phyloP scores from a whole-genome alignment of 208 protist genomes.

The Angomonas ambiguus region DNA sequence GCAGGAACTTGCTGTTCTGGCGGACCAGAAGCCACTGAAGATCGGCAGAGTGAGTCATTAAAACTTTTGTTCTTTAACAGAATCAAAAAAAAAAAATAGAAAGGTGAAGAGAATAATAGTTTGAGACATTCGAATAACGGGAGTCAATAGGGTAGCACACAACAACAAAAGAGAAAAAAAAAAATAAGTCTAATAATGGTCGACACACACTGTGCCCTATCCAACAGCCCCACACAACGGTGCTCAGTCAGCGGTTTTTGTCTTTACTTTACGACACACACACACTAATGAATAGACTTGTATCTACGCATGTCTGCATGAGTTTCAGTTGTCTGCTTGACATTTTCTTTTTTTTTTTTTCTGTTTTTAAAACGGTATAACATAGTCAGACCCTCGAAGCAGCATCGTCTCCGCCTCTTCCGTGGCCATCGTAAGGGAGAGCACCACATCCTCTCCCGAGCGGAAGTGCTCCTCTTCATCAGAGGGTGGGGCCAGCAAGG shows the following conservation, averaged over 20 bases:
- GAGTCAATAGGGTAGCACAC: too few relatives aligned
- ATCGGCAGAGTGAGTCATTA: slow-evolving; percentile 81
- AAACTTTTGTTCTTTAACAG: slow-evolving; percentile 4
- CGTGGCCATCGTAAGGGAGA: slow-evolving; percentile 3
- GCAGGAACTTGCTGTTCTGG: slow-evolving; percentile 82
- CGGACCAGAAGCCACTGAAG: slow-evolving; percentile 82
- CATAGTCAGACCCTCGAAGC: slow-evolving; percentile 18
- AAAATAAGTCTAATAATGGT: too few relatives aligned
- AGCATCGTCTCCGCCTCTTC: slow-evolving; percentile 24
- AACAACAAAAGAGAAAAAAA: too few relatives aligned
- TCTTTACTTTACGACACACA: too few relatives aligned
- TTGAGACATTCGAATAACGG: too few relatives aligned
- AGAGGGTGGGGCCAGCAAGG: background rate
- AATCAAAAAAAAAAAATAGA: slow-evolving; percentile 17
- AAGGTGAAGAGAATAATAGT: slow-evolving; percentile 12
- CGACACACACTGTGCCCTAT: too few relatives aligned
- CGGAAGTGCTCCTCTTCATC: background rate
- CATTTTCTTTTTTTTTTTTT: too few relatives aligned
- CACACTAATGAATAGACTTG: too few relatives aligned
- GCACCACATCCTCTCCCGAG: background rate
- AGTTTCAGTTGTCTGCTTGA: too few relatives aligned
- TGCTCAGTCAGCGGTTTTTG: too few relatives aligned
- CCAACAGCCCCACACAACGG: too few relatives aligned
- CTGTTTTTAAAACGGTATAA: slow-evolving; percentile 22
- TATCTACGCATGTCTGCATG: too few relatives aligned